A percentile compares a stretch with the other conserved stretches of the same genome.
Evolutionary conservation across 202 grass and related monocot species (phyloP).

Genomic region (Setaria viridis): DNA sequence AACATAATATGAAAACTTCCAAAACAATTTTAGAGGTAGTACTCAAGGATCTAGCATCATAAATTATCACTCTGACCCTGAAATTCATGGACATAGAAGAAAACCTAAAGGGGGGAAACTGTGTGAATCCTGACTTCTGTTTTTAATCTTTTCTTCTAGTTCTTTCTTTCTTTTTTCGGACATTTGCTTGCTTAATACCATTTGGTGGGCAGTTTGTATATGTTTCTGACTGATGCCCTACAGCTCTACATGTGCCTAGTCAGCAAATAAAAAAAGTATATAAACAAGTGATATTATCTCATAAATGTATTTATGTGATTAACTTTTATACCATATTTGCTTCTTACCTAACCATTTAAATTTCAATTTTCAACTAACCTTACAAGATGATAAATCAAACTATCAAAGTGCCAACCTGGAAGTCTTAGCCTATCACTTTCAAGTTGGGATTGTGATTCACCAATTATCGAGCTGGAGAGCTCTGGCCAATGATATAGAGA

Average conservation of each 20-base stretch:
- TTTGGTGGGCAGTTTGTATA: too few relatives aligned
- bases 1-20: constrained; percentile 1
- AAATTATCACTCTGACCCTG: background rate
- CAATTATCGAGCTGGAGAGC: constrained; percentile 9
- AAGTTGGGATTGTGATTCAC: constrained; percentile 11
- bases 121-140: background rate
- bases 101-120: background rate
- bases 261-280: background rate
- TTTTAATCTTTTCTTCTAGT: background rate
- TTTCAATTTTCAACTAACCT: background rate
- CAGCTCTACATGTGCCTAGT: background rate
- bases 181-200: background rate
- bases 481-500: background rate
- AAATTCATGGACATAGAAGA: background rate
- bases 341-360: background rate
- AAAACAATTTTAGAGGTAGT: background rate
- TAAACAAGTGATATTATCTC: background rate
- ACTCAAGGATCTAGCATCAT: background rate
- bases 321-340: background rate
- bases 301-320: background rate
- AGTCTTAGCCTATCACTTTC: background rate
- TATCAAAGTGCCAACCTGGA: background rate
- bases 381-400: background rate
- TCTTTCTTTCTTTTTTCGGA: background rate
- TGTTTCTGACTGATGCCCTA: too few relatives aligned